Conservation (phyloP, 805 yeast species). For the Groenewaldozyma tartarivorans region DNA sequence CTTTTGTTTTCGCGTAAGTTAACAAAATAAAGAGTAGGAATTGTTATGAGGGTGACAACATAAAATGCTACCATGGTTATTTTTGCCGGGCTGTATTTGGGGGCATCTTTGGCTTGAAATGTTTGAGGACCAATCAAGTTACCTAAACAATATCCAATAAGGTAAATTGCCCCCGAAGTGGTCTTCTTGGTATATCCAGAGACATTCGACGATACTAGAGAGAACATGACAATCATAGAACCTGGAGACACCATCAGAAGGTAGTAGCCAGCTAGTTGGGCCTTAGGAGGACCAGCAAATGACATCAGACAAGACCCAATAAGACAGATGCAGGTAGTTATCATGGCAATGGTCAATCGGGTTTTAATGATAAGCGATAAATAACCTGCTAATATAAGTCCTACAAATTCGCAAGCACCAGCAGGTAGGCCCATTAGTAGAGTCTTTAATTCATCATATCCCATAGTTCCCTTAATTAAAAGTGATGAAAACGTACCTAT, state of each 20-base stretch:
- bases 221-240: slow-evolving; percentile 25
- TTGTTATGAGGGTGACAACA: slow-evolving; percentile 22
- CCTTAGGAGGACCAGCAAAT: slow-evolving; percentile 6
- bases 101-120: slow-evolving; percentile 48
- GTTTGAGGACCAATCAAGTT: slow-evolving; percentile 66
- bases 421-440: slow-evolving; percentile 35
- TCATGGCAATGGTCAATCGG: slow-evolving; percentile 29
- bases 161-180: slow-evolving; percentile 44
- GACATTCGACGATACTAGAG: slow-evolving; percentile 28
- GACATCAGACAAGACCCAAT: slow-evolving; percentile 7
- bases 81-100: slow-evolving; percentile 45
- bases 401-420: slow-evolving; percentile 25
- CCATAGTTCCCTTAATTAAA: slow-evolving; percentile 15
- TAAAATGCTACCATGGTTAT: slow-evolving; percentile 45
- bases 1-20: slow-evolving; percentile 4
- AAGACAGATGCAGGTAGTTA: slow-evolving; percentile 32
- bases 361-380: slow-evolving; percentile 23
- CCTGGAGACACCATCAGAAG: slow-evolving; percentile 7
- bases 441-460: slow-evolving; percentile 20
- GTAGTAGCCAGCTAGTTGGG: slow-evolving; percentile 13
- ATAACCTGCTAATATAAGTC: slow-evolving; percentile 2
- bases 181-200: slow-evolving; percentile 67
- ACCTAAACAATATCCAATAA: slow-evolving; percentile 57
- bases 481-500: slow-evolving; percentile 27
- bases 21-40: neutral